These are phyloP conservation scores for Pythium scleroteichum DNA, from an alignment of 352 stramenopile genomes.

Conservation along the genomic window DNA sequence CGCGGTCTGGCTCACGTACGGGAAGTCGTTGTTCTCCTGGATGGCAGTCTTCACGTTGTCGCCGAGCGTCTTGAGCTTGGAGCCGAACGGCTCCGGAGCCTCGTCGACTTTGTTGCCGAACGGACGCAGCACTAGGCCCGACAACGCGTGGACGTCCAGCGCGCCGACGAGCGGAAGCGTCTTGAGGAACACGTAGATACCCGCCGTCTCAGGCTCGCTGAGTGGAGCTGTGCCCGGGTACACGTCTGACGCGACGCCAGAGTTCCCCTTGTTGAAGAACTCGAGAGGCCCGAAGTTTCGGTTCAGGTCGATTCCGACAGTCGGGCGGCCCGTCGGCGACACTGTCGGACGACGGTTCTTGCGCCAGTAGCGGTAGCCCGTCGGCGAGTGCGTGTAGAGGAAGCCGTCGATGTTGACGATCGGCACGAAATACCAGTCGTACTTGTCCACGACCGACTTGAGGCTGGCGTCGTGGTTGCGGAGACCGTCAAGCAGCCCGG, in stretches of 20 bases:
- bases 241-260: conserved; percentile 4
- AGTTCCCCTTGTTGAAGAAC: conserved; percentile 23
- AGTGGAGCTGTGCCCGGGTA: conserved; percentile 27
- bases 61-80: conserved; percentile 26
- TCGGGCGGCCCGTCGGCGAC: not conserved
- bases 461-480: conserved; percentile 12
- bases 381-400: conserved; percentile 17
- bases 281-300: conserved; percentile 31
- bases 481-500: conserved; percentile 27
- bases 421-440: conserved; percentile 39
- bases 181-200: conserved; percentile 28
- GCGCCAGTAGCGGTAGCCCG: conserved; percentile 29
- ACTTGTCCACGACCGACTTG: conserved; percentile 23
- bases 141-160: conserved; percentile 31
- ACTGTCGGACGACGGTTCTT: conserved; percentile 30
- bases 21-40: conserved; percentile 1
- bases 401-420: conserved; percentile 38
- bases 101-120: conserved; percentile 17
- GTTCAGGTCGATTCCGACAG: conserved; percentile 35
- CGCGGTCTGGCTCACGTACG: conserved; percentile 21
- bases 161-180: conserved; percentile 16
- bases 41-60: conserved; percentile 20
- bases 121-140: conserved; percentile 24
- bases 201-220: conserved; percentile 29
- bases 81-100: conserved; percentile 21